Base-by-base conservation (phyloP, 148 eudicot species). In the Rhododendron kiyosumense region DNA sequence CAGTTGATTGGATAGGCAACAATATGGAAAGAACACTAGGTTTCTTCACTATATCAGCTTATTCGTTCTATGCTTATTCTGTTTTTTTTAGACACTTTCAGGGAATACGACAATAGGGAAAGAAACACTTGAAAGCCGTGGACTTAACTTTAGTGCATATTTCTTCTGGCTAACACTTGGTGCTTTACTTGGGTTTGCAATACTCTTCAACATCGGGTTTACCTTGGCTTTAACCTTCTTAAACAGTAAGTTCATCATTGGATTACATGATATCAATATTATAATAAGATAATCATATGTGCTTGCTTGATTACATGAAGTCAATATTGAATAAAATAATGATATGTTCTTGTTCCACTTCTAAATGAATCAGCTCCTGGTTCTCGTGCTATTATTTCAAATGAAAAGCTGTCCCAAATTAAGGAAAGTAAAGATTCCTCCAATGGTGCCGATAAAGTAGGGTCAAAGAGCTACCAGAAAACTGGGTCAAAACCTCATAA, bases 371-470 rank as follows among this genome's bases (percentile, higher is more conserved):
- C 79, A 94, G 98, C 98, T 90, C 92, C 93, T 43, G 86, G 90
- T 84, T 90, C 94, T 51, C 91, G 88, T 79, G 90, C 95, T 32
- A 90, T 94, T 82, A 92, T 96, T 86, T 94, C 98, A 51, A 89
- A 89, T 41, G 94, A 92, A 76, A 91, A 92, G 84, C 89, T 94
- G 59, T 90, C 91, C 79, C 92, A 89, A 41, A 51, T 86, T 61
- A 86, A 86, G 83, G 90, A 85, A 79, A 85, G 84, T 36, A 85
- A 61, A 79, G 88, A 86, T 85, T 80, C 76, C 8, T 84, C 43
- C 43, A 65, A 59, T 77, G 78, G 26, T 67, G 65, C 54, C 52
- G 32, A 54, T 78, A 78, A 51, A 24, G 46, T 86, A 81, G 81
- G 73, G 7, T 46, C 85, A 22, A 77, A 13, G 79, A 84, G 2